These are phyloP conservation scores for Physcomitrium patens DNA, from an alignment of 225 moss, liverwort and hornwort genomes.

Conservation along the genomic window DNA sequence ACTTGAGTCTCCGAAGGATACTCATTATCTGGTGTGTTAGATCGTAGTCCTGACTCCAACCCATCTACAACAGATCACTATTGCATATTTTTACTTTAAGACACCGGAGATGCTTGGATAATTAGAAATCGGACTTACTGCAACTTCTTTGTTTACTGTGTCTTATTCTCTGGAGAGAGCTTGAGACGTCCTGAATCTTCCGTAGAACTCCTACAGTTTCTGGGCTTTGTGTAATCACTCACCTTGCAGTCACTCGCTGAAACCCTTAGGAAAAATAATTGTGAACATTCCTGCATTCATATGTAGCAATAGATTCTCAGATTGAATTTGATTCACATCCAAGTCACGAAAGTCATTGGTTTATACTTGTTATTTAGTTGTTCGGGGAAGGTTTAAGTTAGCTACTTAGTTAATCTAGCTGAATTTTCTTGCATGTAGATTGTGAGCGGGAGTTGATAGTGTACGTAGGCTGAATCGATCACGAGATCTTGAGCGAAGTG, in stretches of 20 bases:
- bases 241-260: slow-evolving; percentile 22
- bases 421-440: too few relatives aligned
- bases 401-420: too few relatives aligned
- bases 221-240: neutral
- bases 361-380: neutral
- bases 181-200: neutral
- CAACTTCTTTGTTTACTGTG: neutral
- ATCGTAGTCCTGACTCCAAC: neutral
- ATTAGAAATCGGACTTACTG: slow-evolving; percentile 26
- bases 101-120: neutral
- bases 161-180: neutral
- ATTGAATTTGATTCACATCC: neutral
- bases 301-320: neutral
- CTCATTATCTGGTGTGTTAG: neutral
- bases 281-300: neutral
- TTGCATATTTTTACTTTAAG: too few relatives aligned
- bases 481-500: too few relatives aligned
- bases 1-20: too few relatives aligned
- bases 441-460: too few relatives aligned
- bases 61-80: neutral
- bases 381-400: neutral
- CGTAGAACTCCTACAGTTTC: neutral
- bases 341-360: neutral
- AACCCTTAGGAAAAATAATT: neutral
- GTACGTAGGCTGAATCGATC: too few relatives aligned